Evolutionary conservation across 2,329 filamentous ascomycete genomes (phyloP).

Genomic region (Fusarium buharicum): DNA sequence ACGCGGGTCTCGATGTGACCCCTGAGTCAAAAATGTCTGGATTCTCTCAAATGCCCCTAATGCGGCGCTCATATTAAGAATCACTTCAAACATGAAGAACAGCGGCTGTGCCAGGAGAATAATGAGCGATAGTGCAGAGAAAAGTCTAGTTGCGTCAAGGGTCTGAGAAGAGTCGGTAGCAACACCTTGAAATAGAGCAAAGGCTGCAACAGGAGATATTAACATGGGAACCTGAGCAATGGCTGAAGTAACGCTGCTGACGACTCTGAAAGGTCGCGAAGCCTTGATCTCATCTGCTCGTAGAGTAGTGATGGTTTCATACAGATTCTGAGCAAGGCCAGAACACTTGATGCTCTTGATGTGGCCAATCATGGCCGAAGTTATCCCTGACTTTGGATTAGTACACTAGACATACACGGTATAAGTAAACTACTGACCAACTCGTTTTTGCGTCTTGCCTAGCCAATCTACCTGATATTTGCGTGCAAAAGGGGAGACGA

Average conservation of each 20-base stretch:
- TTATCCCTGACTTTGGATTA: slow-evolving; percentile 37
- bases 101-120: slow-evolving; percentile 53
- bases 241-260: slow-evolving; percentile 50
- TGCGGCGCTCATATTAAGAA: slow-evolving; percentile 52
- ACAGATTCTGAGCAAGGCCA: slow-evolving; percentile 50
- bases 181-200: slow-evolving; percentile 51
- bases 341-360: slow-evolving; percentile 58
- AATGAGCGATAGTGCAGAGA: slow-evolving; percentile 56
- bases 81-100: slow-evolving; percentile 52
- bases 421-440: slow-evolving; percentile 33
- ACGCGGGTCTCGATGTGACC: slow-evolving; percentile 44
- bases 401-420: neutral
- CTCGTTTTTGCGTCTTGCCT: slow-evolving; percentile 42
- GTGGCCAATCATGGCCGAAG: slow-evolving; percentile 50
- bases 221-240: slow-evolving; percentile 49
- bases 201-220: slow-evolving; percentile 53
- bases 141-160: slow-evolving; percentile 51
- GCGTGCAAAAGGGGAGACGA: slow-evolving; percentile 43
- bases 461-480: slow-evolving; percentile 47
- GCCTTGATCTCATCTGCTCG: slow-evolving; percentile 52
- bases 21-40: slow-evolving; percentile 49
- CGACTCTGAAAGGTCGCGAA: slow-evolving; percentile 49
- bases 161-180: slow-evolving; percentile 44
- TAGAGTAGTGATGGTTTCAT: slow-evolving; percentile 43
- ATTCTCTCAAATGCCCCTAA: slow-evolving; percentile 56